Base-by-base conservation (phyloP, 2,329 filamentous ascomycete genomes). In the Penicillium frequentans region DNA sequence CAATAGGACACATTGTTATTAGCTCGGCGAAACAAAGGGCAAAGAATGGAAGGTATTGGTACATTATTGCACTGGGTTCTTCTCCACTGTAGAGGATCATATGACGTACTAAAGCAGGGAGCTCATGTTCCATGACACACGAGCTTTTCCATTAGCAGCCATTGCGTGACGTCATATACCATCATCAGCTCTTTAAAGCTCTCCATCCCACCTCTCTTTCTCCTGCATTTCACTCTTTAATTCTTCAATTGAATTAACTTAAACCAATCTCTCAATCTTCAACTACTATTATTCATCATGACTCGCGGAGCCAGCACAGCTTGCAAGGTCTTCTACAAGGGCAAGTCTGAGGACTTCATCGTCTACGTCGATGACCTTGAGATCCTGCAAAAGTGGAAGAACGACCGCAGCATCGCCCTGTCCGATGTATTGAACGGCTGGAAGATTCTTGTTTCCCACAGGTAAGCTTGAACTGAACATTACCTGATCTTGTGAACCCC, bases 371-470 rank as follows among this genome's bases (percentile, higher is more conserved):
- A 73, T 23, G 71, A 72, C 55, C 48, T 77, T 16, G 73, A 90
- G 59, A 81, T 83, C 49, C 86, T 91, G 69, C 81, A 90, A 76
- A 87, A 93, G 75, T 98, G 93, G 93, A 86, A 87, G 81, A 79
- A 73, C 5, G 93, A 98, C 81, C 87, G 85, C 72, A 87, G 84
- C 29, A 80, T 95, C 29, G 90, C 95, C 37, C 79, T 98, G 48
- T 84, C 90, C 1, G 87, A 97, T 69, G 93, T 99, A 55, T 84
- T 98, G 55, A 91, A 88, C 57, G 84, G 89, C 8, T 98, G 91
- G 83, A 90, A 96, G 83, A 82, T 99, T 70, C 96, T 96, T 70
- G 81, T 89, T 44, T 96, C 92, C 35, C 90, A 96, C 81, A 90
- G 88, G 93, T 97, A 83, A 79, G 90, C 81, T 55, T 26, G 51